Evolutionary conservation across 495 filamentous ascomycete species (phyloP), one percentile per base, ranked within the genome.

Genomic region (Aspergillus avenaceus): DNA sequence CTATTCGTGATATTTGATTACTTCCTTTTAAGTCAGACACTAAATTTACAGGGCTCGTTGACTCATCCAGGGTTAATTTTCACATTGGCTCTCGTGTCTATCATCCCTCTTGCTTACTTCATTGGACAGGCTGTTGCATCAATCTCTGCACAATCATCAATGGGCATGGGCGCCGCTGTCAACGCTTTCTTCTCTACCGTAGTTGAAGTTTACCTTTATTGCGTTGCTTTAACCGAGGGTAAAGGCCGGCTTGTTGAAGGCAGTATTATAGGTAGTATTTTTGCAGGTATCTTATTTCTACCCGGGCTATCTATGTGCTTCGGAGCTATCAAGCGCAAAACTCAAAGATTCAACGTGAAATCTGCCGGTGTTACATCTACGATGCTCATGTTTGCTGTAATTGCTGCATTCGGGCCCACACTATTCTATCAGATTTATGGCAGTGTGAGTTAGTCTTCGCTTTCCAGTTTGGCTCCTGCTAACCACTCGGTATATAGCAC

Each of bases 351-450:
- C 77, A 99, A 99, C 67, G 91, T 93, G 55, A 90, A 84, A 63
- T 97, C 95, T 34, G 93, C 93, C 25, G 95, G 95, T 57, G 93
- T 97, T 29, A 98, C 93, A 4, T 96, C 90, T 3, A 99, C 95
- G 5, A 99, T 99, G 93, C 72, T 99, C 21, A 80, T 99, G 28
- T 99, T 99, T 64, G 91, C 92, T 44, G 86, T 95, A 21, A 92
- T 99, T 62, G 95, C 88, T 46, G 91, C 91, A n/a, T 97, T 99
- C 73, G 85, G 91, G 1, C 93, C 93, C 5, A 97, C 93, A 0
- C 75, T 97, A n/a, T 99, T 99, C 70, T 99, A 97, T 69, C 91
- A 97, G 59, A 96, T 99, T 36, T 97, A 96, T 70, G 93, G 93
- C 50, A 95, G 91, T 49, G 85, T 89, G 77, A 75, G 85, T 77